phyloP scores from a whole-genome alignment of 1,284 basidiomycete genomes.

The Rhodotorula sp. region DNA sequence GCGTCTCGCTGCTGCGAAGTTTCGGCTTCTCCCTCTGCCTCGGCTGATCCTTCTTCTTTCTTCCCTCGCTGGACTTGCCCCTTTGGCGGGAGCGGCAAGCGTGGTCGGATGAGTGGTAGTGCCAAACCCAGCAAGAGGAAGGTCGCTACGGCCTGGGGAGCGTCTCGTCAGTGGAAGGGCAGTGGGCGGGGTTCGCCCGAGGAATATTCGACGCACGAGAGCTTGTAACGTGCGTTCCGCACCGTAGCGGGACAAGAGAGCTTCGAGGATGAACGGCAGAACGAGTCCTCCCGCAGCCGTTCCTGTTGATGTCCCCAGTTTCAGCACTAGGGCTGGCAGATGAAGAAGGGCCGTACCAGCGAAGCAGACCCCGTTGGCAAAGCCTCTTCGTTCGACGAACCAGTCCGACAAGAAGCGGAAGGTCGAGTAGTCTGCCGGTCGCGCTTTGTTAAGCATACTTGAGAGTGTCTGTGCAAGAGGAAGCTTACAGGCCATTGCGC shows the following conservation, averaged over 20 bases:
- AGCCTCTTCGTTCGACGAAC: conserved; percentile 52
- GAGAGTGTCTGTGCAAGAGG: background rate
- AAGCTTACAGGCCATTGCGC: conserved; percentile 38
- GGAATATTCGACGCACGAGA: background rate
- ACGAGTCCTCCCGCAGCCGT: conserved; percentile 51
- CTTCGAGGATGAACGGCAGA: conserved; percentile 48
- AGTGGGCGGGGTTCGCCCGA: background rate
- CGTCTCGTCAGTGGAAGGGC: conserved; percentile 17
- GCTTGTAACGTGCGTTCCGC: conserved; percentile 9
- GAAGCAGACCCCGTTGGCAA: conserved; percentile 54
- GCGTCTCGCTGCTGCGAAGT: background rate
- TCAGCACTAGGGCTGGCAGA: background rate
- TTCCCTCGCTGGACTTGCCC: no score
- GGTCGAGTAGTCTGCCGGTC: conserved; percentile 20
- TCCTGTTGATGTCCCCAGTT: conserved; percentile 37
- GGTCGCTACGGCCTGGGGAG: conserved; percentile 47
- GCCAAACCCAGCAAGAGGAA: conserved; percentile 43
- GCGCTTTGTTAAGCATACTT: background rate
- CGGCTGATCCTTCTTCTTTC: conserved; percentile 1
- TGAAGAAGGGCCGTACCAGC: conserved; percentile 46
- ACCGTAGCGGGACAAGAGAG: conserved; percentile 11
- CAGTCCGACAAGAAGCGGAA: conserved; percentile 53
- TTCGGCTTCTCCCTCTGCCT: background rate
- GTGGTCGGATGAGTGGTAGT: conserved; percentile 49
- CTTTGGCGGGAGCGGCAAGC: conserved; percentile 45